Evolutionary conservation across 345 rosid species (phyloP), one percentile per base, ranked within the genome.

Genomic region (Hibiscus syriacus): DNA sequence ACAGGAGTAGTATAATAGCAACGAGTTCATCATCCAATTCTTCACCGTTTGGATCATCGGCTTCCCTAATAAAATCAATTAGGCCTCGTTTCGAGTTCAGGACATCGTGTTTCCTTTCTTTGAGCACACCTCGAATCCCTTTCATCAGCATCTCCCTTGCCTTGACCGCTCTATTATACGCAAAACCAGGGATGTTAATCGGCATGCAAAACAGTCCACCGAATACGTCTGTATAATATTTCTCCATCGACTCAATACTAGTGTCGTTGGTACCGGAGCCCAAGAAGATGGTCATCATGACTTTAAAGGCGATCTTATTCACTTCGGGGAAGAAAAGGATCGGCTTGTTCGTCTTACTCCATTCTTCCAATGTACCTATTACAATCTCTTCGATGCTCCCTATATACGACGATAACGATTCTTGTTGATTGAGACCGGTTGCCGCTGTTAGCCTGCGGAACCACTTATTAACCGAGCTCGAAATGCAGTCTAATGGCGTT

Each of bases 11-110:
- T 2, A 76, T 0, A 45, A 50, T 61, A 14, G 71, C 58, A n/a
- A 81, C 72, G 13, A 62, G 59, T 32, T 73, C 73, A 25, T 81
- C 77, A 0, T 23, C 59, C 59, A 71, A 1, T 22, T 61, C 49
- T 26, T 41, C 26, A 73, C 80, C 79, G 10, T 76, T 32, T 19
- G 79, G 77, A 46, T 79, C 81, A 26, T 79, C 79, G 2, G 43
- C 34, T 11, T 70, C 70, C 50, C 64, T 9, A 5, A 82, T 48
- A 7, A 46, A 22, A 48, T 79, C 83, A 52, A 76, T 11, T 77
- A 74, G 34, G 22, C 72, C 70, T 39, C 5, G 56, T 14, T 41
- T 69, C 38, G 11, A 2, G 11, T 52, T 38, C 3, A 16, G 45
- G 2, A 22, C 45, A 30, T 58, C 11, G 0, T 9, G 11, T n/a